A percentile compares a stretch with the other conserved stretches of the same genome.
Evolutionary conservation across 2,329 filamentous ascomycete genomes (phyloP).

Genomic region (Trichoderma polysporum): DNA sequence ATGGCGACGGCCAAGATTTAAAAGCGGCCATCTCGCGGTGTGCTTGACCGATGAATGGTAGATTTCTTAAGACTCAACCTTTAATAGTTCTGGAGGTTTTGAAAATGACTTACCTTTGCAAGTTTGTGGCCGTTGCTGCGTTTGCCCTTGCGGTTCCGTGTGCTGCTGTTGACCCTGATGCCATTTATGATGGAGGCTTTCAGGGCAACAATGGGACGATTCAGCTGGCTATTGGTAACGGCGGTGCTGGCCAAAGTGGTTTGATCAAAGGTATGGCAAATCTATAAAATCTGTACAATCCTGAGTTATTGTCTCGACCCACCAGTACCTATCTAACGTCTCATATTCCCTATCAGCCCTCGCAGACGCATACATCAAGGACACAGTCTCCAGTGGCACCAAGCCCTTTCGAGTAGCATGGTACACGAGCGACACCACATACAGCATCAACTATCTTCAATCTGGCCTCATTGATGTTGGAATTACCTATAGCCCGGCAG

Average conservation of each 20-base stretch:
- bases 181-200: slow-evolving; percentile 27
- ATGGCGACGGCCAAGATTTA: not conserved
- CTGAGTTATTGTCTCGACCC: not conserved
- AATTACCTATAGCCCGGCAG: slow-evolving; percentile 45
- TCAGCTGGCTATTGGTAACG: slow-evolving; percentile 36
- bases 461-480: slow-evolving; percentile 41
- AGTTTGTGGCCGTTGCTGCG: slow-evolving; percentile 2
- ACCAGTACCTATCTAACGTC: not conserved
- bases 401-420: slow-evolving; percentile 44
- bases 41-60: not conserved
- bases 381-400: slow-evolving; percentile 23
- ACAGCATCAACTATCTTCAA: slow-evolving; percentile 45
- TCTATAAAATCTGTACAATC: not conserved
- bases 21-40: not conserved
- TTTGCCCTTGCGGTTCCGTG: not conserved
- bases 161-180: slow-evolving; percentile 22
- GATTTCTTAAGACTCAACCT: not conserved
- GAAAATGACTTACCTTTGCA: slow-evolving; percentile 16
- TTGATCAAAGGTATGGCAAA: slow-evolving; percentile 33
- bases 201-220: slow-evolving; percentile 23
- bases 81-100: not conserved
- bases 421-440: slow-evolving; percentile 47
- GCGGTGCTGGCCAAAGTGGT: slow-evolving; percentile 40
- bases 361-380: slow-evolving; percentile 31
- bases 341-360: slow-evolving; percentile 23